Evolutionary conservation across 2,329 filamentous ascomycete genomes (phyloP), one percentile per base, ranked within the genome.

Genomic region (Xylariales sp.): DNA sequence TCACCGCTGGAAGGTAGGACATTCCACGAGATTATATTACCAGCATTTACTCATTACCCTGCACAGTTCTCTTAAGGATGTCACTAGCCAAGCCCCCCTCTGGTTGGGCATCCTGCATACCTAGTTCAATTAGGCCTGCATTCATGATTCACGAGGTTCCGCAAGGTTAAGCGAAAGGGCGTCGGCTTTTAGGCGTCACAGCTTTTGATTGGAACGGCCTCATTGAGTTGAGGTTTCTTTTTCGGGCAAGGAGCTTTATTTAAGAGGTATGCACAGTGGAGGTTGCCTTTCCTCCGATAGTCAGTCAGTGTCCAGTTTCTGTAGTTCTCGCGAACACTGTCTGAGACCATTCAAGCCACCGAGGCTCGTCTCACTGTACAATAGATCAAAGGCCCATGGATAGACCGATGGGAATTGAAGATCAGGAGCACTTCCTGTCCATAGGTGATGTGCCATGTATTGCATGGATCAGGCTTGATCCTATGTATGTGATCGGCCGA

Each of bases 1-100:
- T 35, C 74, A 86, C 58, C 74, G 81, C 42, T 86, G 82, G 82
- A 86, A 86, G 77, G 81, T 83, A 68, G 61, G 73, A 56, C 24
- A 8, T 8, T 25, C 20, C 10, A 54, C 50, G 54, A 53, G 45
- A 46, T 52, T 21, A 15, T n/a, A 37, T 35, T 43, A 21, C 25
- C 15, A 24, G 21, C 25, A 27, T 39, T 24, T 42, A 41, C 36
- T 50, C 38, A 33, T 15, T 24, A 36, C 5, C 18, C 3, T 10
- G 9, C 37, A 31, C 41, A 57, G 50, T 64, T 63, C 50, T 61
- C 56, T 22, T 61, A 41, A 44, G 20, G 22, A n/a, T 12, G 31
- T 25, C 12, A 6, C 36, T 21, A 20, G 14, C 31, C 10, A 6
- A 8, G 24, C 7, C n/a, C n/a, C 24, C 24, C 24, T n/a, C 24